Percentiles rank a stretch among this genome's conserved stretches.
phyloP scores from a whole-genome alignment of 345 rosid species.

The Excoecaria cochinchinensis region DNA sequence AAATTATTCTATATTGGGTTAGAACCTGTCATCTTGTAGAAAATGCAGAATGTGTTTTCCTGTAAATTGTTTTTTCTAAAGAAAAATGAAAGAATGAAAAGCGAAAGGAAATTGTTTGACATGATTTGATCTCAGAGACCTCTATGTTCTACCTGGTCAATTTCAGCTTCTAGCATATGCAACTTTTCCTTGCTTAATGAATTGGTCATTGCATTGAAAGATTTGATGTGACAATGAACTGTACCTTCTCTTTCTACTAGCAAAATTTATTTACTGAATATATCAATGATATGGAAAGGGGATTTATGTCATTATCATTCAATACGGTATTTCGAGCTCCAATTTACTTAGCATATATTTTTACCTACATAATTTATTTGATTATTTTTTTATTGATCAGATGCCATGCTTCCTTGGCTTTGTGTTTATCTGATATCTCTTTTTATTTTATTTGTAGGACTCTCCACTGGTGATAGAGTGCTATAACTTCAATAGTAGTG shows the following conservation, averaged over 20 bases:
- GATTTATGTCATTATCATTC: neutral
- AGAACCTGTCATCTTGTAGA: constrained; percentile 7
- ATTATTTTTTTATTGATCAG: neutral
- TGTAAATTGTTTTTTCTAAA: neutral
- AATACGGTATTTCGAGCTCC: neutral
- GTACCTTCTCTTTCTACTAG: neutral
- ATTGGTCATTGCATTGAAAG: neutral
- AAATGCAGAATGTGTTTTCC: neutral
- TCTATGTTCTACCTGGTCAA: constrained; percentile 8
- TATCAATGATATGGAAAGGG: neutral
- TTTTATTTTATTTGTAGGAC: constrained; percentile 44
- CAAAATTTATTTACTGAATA: neutral
- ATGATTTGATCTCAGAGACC: neutral
- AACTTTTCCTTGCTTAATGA: neutral
- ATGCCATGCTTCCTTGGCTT: neutral
- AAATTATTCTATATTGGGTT: neutral
- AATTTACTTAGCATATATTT: neutral
- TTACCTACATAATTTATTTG: neutral
- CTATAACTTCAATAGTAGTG: constrained; percentile 65
- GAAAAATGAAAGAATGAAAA: neutral
- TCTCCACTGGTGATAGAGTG: constrained; percentile 60
- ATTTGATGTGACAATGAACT: neutral
- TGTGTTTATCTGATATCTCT: constrained; percentile 12
- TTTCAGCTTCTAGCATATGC: neutral
- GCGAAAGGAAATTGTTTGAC: neutral